A percentile compares a stretch with the other conserved stretches of the same genome.
Conservation (phyloP, 2,329 filamentous ascomycete genomes). For the Ophiognomonia clavigignenti-juglandacearum region DNA sequence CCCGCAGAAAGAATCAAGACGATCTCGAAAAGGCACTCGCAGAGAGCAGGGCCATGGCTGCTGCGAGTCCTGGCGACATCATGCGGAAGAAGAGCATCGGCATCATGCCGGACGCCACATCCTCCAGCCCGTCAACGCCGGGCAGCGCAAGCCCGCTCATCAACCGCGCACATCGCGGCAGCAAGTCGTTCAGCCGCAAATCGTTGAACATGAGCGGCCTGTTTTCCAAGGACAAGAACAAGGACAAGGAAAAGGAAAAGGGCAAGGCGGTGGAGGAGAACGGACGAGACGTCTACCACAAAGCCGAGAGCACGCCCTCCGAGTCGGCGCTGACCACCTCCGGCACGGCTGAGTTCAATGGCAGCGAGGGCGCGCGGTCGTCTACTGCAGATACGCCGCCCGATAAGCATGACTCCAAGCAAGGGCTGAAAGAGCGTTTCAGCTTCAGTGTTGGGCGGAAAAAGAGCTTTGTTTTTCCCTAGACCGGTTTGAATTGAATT, state of each 20-base stretch:
- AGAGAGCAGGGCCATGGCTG: conserved; percentile 59
- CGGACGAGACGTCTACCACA: conserved; percentile 12
- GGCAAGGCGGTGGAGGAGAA: conserved; percentile 19
- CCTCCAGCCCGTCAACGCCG: conserved; percentile 19
- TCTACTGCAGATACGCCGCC: conserved; percentile 14
- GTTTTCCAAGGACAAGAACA: conserved; percentile 39
- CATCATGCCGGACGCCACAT: conserved; percentile 29
- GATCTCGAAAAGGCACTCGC: conserved; percentile 61
- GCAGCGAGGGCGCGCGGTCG: conserved; percentile 17
- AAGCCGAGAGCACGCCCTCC: conserved; percentile 2
- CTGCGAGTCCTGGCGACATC: conserved; percentile 39
- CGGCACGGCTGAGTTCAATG: conserved; percentile 21
- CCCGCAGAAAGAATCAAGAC: conserved; percentile 50
- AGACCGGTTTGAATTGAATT: too few species aligned
- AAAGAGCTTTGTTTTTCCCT: conserved; percentile 51
- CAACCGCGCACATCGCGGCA: conserved; percentile 63
- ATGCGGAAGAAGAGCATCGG: conserved; percentile 34
- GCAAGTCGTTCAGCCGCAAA: conserved; percentile 74
- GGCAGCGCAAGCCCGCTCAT: conserved; percentile 37
- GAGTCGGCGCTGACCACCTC: conserved; percentile 9
- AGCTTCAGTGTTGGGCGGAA: conserved; percentile 44
- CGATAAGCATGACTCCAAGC: conserved; percentile 42
- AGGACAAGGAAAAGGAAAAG: conserved; percentile 30
- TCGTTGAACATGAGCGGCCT: conserved; percentile 61
- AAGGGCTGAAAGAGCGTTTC: conserved; percentile 22